These are phyloP conservation scores for Penicillium coprophilum DNA, from an alignment of 495 filamentous ascomycete genomes.

Conservation along the genomic window DNA sequence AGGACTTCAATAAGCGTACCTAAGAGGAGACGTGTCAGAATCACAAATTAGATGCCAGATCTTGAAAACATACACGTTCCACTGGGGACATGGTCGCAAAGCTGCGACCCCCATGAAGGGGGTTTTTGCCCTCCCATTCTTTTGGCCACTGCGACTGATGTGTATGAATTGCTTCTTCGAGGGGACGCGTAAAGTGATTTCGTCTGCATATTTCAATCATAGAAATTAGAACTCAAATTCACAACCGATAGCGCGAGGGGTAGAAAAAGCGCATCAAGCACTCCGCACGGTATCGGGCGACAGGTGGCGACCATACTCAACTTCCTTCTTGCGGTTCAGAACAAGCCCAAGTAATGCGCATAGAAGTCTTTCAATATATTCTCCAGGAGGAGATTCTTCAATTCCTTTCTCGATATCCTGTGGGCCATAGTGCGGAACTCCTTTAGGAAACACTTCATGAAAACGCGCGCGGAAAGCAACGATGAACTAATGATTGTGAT, in stretches of 20 bases:
- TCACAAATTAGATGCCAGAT: background rate
- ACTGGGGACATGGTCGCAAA: constrained; percentile 78
- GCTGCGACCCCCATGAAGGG: constrained; percentile 70
- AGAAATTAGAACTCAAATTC: constrained; percentile 17
- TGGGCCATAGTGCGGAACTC: constrained; percentile 81
- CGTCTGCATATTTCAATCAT: constrained; percentile 27
- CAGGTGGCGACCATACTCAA: constrained; percentile 73
- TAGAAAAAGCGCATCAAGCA: constrained; percentile 15
- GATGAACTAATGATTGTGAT: constrained; percentile 70
- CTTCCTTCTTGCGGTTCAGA: constrained; percentile 94
- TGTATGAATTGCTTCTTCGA: constrained; percentile 87
- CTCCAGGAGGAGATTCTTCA: constrained; percentile 70
- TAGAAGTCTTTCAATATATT: constrained; percentile 81
- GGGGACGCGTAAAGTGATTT: constrained; percentile 79
- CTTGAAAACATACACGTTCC: constrained; percentile 64
- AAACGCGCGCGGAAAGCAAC: constrained; percentile 97
- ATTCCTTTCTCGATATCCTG: constrained; percentile 93
- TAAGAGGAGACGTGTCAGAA: constrained; percentile 38
- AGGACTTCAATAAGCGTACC: constrained; percentile 76
- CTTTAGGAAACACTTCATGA: constrained; percentile 81
- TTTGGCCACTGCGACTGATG: constrained; percentile 88
- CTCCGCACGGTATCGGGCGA: constrained; percentile 16
- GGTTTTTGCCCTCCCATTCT: constrained; percentile 83
- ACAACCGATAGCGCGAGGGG: constrained; percentile 13
- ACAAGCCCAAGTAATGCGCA: constrained; percentile 86